Evolutionary conservation across 495 filamentous ascomycete genomes (phyloP), one percentile per base, ranked within the genome.

Genomic region (Xylaria grammica): DNA sequence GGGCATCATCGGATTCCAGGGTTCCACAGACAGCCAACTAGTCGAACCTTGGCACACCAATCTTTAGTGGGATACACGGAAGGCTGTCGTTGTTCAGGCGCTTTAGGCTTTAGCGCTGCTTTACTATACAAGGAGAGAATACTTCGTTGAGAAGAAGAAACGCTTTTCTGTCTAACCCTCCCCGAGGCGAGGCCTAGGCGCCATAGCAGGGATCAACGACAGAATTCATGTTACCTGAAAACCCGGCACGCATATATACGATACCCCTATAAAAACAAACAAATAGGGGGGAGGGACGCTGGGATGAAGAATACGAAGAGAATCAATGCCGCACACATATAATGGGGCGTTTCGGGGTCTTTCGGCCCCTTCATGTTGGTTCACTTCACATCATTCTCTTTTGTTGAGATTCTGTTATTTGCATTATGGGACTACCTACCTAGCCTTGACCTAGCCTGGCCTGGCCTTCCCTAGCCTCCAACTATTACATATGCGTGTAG

Each of bases 351-450:
- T 36, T 24, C n/a, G 20, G 15, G 0, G 20, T 7, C 13, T 22
- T 42, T 26, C 29, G 9, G 1, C 19, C 38, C 29, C 22, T 30
- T 45, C 4, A 32, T 32, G 4, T 45, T 24, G 3, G 8, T 44
- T 9, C 40, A 34, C 26, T 52, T 22, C 17, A 42, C 46, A 13
- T 36, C 36, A 7, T 20, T 52, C 40, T 60, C 58, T 60, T 51
- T 60, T 51, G 48, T 62, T 44, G 22, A 9, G 10, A 32, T 26
- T 27, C 10, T 19, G 17, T 46, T 53, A 40, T 53, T 13, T 24
- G 49, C 49, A 62, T 53, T 40, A 30, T 46, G 13, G n/a, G 9
- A 26, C 19, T 52, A 52, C 22, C 4, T 36, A 45, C 3, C 48
- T 52, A 51, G 44, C 24, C 48, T 38, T 50, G 1, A 19, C 45